phyloP scores from a whole-genome alignment of 2,329 filamentous ascomycete species.

The Aureobasidium sp. region DNA sequence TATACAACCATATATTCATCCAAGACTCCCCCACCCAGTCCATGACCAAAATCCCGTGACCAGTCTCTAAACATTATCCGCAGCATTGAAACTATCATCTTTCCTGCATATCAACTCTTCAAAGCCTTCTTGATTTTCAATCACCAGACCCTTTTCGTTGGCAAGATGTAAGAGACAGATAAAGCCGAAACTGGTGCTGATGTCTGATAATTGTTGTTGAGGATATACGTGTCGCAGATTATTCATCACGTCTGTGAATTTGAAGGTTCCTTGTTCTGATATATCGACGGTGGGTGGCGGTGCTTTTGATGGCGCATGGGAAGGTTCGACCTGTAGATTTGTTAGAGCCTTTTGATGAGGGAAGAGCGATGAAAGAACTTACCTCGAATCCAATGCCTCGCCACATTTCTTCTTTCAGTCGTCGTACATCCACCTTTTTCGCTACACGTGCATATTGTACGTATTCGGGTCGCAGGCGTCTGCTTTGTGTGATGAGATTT shows the following conservation, averaged over 20 bases:
- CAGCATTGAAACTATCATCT: constrained; percentile 36
- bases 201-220: constrained; percentile 79
- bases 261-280: constrained; percentile 50
- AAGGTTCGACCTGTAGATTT: constrained; percentile 24
- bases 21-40: neutral
- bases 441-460: constrained; percentile 58
- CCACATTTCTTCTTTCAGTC: constrained; percentile 59
- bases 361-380: neutral
- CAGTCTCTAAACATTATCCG: constrained; percentile 9
- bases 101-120: constrained; percentile 40
- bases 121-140: constrained; percentile 53
- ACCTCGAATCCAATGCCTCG: constrained; percentile 47
- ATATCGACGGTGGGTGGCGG: constrained; percentile 24
- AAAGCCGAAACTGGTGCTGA: constrained; percentile 88
- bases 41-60: neutral
- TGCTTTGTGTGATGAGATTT: constrained; percentile 53
- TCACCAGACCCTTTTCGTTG: constrained; percentile 81
- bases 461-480: constrained; percentile 54
- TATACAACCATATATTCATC: neutral
- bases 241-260: constrained; percentile 90
- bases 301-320: constrained; percentile 26
- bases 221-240: constrained; percentile 79
- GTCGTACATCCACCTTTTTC: constrained; percentile 58
- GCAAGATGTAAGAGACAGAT: constrained; percentile 86
- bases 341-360: neutral